These are phyloP conservation scores for Mortierella sp. DNA, from an alignment of 371 early-diverging fungal genomes.

Conservation along the genomic window DNA sequence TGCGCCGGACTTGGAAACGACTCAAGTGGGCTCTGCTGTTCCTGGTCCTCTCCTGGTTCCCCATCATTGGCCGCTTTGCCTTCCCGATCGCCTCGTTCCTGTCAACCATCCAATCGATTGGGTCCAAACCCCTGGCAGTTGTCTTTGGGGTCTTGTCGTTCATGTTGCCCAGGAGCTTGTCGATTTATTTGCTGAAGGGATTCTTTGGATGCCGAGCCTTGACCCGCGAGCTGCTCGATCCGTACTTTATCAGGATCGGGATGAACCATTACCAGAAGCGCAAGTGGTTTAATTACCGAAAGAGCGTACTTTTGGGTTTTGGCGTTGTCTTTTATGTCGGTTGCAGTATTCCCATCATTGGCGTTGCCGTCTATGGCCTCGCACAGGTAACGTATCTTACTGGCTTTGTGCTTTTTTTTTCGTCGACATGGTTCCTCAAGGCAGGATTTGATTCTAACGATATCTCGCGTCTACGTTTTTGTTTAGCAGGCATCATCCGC, in stretches of 20 bases:
- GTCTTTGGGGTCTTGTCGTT: conserved; percentile 60
- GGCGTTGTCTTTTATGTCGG: conserved; percentile 71
- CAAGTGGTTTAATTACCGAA: conserved; percentile 72
- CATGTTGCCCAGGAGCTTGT: conserved; percentile 64
- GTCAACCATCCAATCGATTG: conserved; percentile 54
- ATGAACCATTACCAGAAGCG: conserved; percentile 66
- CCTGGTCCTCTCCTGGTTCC: conserved; percentile 65
- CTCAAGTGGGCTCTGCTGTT: conserved; percentile 62
- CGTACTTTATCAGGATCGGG: conserved; percentile 74
- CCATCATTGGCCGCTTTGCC: conserved; percentile 68
- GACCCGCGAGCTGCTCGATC: conserved; percentile 74
- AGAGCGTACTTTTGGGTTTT: conserved; percentile 74
- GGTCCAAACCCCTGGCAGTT: conserved; percentile 52
- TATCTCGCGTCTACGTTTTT: not conserved
- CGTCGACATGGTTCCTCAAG: not conserved
- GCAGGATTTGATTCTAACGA: not conserved
- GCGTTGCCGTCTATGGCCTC: conserved; percentile 68
- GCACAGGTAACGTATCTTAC: conserved; percentile 54
- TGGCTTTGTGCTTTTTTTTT: not conserved
- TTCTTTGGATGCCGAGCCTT: conserved; percentile 73
- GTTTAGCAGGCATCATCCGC: conserved; percentile 62
- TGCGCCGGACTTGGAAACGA: conserved; percentile 66
- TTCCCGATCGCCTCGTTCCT: conserved; percentile 67
- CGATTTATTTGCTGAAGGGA: conserved; percentile 63
- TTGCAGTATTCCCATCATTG: conserved; percentile 65